Percentiles rank a stretch among this genome's conserved stretches.
These are phyloP conservation scores for Sinapis alba DNA, from an alignment of 441 rosid species.

Conservation along the genomic window DNA sequence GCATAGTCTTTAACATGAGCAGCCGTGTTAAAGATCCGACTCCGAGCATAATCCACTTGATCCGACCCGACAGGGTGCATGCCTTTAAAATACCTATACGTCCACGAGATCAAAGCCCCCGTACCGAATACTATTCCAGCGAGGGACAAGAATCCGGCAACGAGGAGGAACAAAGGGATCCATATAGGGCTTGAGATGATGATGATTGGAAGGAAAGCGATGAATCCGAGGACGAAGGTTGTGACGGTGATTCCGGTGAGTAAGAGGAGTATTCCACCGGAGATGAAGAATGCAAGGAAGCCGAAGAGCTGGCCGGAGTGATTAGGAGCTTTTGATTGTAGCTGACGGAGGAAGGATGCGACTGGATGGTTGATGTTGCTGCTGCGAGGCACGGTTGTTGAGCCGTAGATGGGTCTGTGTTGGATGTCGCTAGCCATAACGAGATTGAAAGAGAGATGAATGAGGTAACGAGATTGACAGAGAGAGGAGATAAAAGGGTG, in stretches of 20 bases:
- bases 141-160: constrained; percentile 50
- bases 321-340: constrained; percentile 56
- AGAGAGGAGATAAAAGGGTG: constrained; percentile 25
- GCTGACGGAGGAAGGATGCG: constrained; percentile 49
- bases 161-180: constrained; percentile 50
- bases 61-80: constrained; percentile 75
- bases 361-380: constrained; percentile 39
- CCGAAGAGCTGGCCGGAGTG: constrained; percentile 58
- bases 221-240: constrained; percentile 47
- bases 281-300: constrained; percentile 53
- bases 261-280: constrained; percentile 65
- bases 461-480: neutral
- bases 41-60: constrained; percentile 67
- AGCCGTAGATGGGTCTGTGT: constrained; percentile 19
- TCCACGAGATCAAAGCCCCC: constrained; percentile 58
- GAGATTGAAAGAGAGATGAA: constrained; percentile 8
- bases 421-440: constrained; percentile 50
- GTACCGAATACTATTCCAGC: constrained; percentile 53
- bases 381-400: constrained; percentile 19
- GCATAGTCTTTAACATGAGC: constrained; percentile 79
- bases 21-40: constrained; percentile 73
- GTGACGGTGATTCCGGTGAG: constrained; percentile 66
- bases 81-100: constrained; percentile 65
- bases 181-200: constrained; percentile 75
- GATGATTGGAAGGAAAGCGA: constrained; percentile 62